Conservation (phyloP, 768 basidiomycete genomes). For the Tubosaeta sp. region DNA sequence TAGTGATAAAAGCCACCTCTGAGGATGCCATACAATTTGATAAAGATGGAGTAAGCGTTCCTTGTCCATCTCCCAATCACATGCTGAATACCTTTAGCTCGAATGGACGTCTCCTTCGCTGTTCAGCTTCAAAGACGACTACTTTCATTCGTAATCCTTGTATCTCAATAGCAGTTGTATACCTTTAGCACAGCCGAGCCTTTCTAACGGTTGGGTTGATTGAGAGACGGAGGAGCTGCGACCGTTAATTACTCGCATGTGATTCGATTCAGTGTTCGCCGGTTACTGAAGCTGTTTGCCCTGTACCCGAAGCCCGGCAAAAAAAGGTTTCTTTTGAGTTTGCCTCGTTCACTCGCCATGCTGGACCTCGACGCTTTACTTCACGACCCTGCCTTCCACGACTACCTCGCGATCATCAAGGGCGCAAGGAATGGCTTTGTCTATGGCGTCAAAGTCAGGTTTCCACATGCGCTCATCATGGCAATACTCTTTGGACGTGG, state of each 20-base stretch:
- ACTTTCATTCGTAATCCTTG: conserved; percentile 26
- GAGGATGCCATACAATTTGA: conserved; percentile 27
- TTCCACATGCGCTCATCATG: conserved; percentile 97
- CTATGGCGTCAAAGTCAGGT: conserved; percentile 87
- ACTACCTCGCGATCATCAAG: conserved; percentile 89
- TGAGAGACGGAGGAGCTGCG: not conserved
- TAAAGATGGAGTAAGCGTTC: conserved; percentile 43
- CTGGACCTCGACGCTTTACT: conserved; percentile 23
- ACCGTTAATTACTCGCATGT: conserved; percentile 14
- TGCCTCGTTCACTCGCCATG: conserved; percentile 15
- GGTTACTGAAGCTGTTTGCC: not conserved
- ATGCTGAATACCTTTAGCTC: conserved; percentile 36
- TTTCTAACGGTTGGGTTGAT: not conserved
- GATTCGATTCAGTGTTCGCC: conserved; percentile 21
- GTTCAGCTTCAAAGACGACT: conserved; percentile 62
- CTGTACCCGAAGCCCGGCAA: not conserved
- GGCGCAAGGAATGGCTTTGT: conserved; percentile 89
- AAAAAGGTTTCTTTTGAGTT: not conserved
- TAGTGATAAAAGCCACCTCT: conserved; percentile 45
- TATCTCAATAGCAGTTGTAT: not conserved
- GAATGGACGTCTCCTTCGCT: conserved; percentile 46
- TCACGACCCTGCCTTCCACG: conserved; percentile 74
- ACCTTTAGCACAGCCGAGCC: not conserved
- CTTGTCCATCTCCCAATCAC: not conserved
- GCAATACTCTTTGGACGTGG: conserved; percentile 89